Evolutionary conservation across 495 filamentous ascomycete genomes (phyloP).

Genomic region (Penicillium steckii): DNA sequence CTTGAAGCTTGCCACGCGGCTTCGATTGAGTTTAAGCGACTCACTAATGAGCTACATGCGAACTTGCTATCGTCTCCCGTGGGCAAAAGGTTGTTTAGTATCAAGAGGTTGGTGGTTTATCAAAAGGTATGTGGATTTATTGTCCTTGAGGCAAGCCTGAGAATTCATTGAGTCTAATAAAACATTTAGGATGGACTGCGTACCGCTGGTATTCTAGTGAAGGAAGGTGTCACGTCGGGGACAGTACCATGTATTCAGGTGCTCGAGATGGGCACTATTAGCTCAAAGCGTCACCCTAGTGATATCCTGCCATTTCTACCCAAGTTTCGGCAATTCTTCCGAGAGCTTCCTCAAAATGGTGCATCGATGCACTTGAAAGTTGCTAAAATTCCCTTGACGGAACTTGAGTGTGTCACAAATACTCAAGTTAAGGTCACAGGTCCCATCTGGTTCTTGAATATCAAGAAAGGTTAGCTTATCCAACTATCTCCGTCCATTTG

Average conservation of each 20-base stretch:
- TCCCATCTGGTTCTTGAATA: slow-evolving; percentile 43
- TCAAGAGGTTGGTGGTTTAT: slow-evolving; percentile 73
- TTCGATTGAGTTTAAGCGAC: slow-evolving; percentile 69
- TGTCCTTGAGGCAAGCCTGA: too few species aligned
- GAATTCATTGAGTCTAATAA: too few species aligned
- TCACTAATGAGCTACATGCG: slow-evolving; percentile 74
- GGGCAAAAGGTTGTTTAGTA: slow-evolving; percentile 73
- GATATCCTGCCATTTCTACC: slow-evolving; percentile 80
- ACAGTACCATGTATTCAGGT: slow-evolving; percentile 67
- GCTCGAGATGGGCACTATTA: slow-evolving; percentile 65
- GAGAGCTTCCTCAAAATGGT: slow-evolving; percentile 51
- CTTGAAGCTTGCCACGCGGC: slow-evolving; percentile 76
- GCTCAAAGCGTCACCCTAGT: slow-evolving; percentile 64
- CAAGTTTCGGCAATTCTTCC: slow-evolving; percentile 58
- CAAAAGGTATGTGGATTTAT: slow-evolving; percentile 46
- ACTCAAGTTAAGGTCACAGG: slow-evolving; percentile 63
- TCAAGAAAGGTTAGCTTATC: slow-evolving; percentile 44
- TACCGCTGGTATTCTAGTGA: slow-evolving; percentile 75
- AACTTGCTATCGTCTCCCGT: slow-evolving; percentile 68
- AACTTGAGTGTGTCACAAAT: slow-evolving; percentile 79
- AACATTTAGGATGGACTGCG: slow-evolving; percentile 77
- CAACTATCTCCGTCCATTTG: too few species aligned
- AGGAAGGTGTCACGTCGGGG: slow-evolving; percentile 65
- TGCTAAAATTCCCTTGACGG: slow-evolving; percentile 62
- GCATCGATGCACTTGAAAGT: slow-evolving; percentile 64